Evolutionary conservation across 2,329 filamentous ascomycete species (phyloP).

Genomic region (Phyllosticta citrichinensis): DNA sequence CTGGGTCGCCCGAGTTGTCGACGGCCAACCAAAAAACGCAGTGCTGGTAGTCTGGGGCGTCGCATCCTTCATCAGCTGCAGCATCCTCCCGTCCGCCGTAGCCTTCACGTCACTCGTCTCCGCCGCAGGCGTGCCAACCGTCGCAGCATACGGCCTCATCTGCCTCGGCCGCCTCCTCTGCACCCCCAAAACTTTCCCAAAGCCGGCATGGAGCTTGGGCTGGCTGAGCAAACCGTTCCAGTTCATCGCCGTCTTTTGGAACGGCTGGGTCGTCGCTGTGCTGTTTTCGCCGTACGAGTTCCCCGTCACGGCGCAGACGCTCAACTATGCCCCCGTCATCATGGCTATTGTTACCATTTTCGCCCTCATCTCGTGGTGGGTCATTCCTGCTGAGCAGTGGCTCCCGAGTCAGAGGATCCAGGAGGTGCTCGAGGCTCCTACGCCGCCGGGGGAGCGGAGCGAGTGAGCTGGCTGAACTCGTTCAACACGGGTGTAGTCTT

Average conservation of each 20-base stretch:
- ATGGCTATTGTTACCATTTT: conserved; percentile 31
- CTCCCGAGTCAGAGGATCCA: conserved; percentile 16
- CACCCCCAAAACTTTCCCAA: conserved; percentile 27
- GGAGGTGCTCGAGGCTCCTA: conserved; percentile 7
- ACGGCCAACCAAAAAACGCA: conserved; percentile 48
- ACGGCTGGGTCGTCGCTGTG: conserved; percentile 27
- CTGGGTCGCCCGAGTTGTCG: conserved; percentile 46
- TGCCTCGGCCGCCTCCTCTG: conserved; percentile 26
- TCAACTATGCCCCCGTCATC: conserved; percentile 31
- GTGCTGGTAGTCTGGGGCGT: conserved; percentile 49
- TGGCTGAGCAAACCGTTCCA: conserved; percentile 26
- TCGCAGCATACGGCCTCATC: conserved; percentile 28
- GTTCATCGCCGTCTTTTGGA: conserved; percentile 29
- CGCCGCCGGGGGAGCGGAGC: background rate
- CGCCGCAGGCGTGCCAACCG: conserved; percentile 31
- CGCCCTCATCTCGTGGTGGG: conserved; percentile 24
- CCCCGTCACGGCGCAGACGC: conserved; percentile 22
- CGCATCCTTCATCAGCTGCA: conserved; percentile 47
- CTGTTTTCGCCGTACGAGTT: conserved; percentile 30
- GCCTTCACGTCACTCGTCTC: conserved; percentile 30
- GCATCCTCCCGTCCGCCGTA: conserved; percentile 44
- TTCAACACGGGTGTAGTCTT: background rate
- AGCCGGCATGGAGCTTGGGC: conserved; percentile 28
- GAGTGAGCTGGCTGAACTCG: background rate
- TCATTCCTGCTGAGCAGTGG: conserved; percentile 29